Evolutionary conservation across 176 grass and related monocot species (phyloP), one percentile per base, ranked within the genome.

Genomic region (Eleusine coracana): DNA sequence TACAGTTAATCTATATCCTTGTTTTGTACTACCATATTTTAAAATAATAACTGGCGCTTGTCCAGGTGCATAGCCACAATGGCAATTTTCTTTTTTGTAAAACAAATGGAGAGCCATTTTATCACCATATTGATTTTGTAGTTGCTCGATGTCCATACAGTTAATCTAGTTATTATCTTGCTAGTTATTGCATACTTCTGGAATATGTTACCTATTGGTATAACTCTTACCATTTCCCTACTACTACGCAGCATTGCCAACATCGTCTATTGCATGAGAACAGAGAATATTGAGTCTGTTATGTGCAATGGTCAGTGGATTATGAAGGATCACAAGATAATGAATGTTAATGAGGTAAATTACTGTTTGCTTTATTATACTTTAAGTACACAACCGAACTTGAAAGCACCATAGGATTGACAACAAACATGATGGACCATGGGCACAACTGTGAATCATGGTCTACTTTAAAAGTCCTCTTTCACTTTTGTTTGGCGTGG

Each of bases 261-360:
- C 72, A 85, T 85, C 45, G 87, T 77, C 60, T 89, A 89, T 58
- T 89, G 82, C 54, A 89, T 89, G 87, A 69, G 87, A 58, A 85
- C 82, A 56, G 77, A 89, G 29, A 89, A 89, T 76, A 85, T 89
- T 48, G 87, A 89, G 76, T 89, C 82, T 89, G 82, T 85, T 48
- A 89, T 89, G 87, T 89, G 82, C 87, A 89, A 89, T 55, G 87
- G 87, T 64, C 77, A 39, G 17, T 89, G 87, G 87, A 89, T 89
- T 70, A 76, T 89, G 87, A 85, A 70, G 71, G 77, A 89, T 56
- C 72, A 85, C 45, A 89, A 76, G 46, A 89, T 89, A 28, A 13
- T 89, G 64, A 85, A 81, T 80, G 36, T 89, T 6, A 81, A 76
- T 81, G 87, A 89, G 87, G 87, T 89, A 89, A 63, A 46, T 85